A percentile compares a stretch with the other conserved stretches of the same genome.
Conservation (phyloP, 306 rosid genomes). For the Vicia villosa region DNA sequence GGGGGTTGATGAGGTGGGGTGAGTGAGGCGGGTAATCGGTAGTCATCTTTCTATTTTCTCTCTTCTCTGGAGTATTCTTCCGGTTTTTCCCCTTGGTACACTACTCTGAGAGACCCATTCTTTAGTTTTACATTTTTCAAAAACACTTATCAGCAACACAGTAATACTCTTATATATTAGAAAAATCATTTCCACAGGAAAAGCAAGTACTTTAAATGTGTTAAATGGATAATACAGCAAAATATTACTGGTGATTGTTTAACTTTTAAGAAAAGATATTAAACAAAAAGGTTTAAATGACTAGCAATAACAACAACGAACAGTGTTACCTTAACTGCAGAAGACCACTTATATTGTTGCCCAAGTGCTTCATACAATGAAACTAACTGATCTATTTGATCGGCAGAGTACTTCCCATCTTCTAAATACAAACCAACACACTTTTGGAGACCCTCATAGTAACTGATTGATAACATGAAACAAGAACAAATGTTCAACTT, state of each 20-base stretch:
- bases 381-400: constrained; percentile 72
- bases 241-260: not conserved
- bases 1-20: too few relatives aligned
- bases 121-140: too few relatives aligned
- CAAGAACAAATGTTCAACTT: constrained; percentile 29
- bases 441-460: constrained; percentile 92
- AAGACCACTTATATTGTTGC: constrained; percentile 85
- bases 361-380: constrained; percentile 70
- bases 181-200: constrained; percentile 20
- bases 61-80: too few relatives aligned
- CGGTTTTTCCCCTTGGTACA: too few relatives aligned
- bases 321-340: constrained; percentile 82
- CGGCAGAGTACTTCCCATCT: constrained; percentile 63
- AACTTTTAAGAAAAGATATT: constrained; percentile 4
- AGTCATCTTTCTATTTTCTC: too few relatives aligned
- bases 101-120: too few relatives aligned
- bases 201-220: not conserved
- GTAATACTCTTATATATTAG: not conserved
- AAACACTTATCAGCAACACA: not conserved
- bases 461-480: constrained; percentile 51
- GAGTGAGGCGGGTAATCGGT: too few relatives aligned
- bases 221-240: not conserved
- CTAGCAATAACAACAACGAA: constrained; percentile 26
- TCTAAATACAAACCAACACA: constrained; percentile 79
- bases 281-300: constrained; percentile 5